These are phyloP conservation scores for Aristolochia contorta DNA, from an alignment of 164 flowering plant species.

Conservation along the genomic window DNA sequence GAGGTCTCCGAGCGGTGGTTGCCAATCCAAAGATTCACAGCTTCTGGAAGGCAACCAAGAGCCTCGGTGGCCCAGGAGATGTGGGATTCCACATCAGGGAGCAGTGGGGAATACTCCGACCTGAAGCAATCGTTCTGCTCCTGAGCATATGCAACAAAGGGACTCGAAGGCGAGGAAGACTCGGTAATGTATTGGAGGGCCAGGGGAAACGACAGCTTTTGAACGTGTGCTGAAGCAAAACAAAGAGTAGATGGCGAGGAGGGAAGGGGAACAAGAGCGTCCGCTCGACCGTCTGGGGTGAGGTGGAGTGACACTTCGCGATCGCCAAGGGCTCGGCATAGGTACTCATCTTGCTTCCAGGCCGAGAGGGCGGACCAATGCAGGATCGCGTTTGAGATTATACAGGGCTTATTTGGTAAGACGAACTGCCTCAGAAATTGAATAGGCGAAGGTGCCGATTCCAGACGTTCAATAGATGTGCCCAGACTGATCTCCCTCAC, in stretches of 20 bases:
- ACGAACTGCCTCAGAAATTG: conserved; percentile 67
- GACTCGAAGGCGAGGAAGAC: background rate
- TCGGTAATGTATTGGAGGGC: conserved; percentile 19
- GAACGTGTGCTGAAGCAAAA: conserved; percentile 68
- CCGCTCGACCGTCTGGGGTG: conserved; percentile 51
- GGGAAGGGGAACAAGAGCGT: conserved; percentile 32
- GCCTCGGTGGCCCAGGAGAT: conserved; percentile 87
- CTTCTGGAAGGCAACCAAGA: conserved; percentile 71
- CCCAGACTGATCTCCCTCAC: conserved; percentile 77
- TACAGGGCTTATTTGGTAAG: conserved; percentile 69
- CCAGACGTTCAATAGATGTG: conserved; percentile 37
- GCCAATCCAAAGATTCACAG: conserved; percentile 94
- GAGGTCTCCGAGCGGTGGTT: conserved; percentile 63
- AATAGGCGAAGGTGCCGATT: conserved; percentile 57
- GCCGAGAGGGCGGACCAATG: conserved; percentile 68
- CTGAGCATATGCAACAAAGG: conserved; percentile 67
- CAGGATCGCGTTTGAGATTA: conserved; percentile 59
- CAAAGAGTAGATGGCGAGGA: conserved; percentile 27
- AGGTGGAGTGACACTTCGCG: conserved; percentile 45
- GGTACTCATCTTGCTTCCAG: conserved; percentile 44
- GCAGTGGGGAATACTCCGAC: conserved; percentile 45
- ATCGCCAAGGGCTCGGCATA: conserved; percentile 28
- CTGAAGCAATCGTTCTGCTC: conserved; percentile 89
- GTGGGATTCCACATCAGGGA: conserved; percentile 50
- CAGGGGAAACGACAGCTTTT: conserved; percentile 32